Evolutionary conservation across 306 rosid genomes (phyloP).

Genomic region (Cucumis sativus): DNA sequence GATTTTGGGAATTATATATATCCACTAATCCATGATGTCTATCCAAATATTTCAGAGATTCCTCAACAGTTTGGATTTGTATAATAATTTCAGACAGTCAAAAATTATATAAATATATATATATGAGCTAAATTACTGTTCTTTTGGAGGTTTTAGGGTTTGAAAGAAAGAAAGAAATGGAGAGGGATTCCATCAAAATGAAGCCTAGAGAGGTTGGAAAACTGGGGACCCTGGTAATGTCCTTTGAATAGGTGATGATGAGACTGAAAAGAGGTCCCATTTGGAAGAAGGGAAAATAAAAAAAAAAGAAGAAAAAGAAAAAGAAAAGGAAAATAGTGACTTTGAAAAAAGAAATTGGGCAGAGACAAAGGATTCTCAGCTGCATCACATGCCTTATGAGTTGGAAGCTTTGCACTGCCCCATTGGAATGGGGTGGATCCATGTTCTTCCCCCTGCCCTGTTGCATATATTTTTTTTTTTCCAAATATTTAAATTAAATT

Average conservation of each 20-base stretch:
- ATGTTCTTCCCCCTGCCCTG: conserved; percentile 19
- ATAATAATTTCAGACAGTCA: background rate
- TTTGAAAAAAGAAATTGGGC: conserved; percentile 21
- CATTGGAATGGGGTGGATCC: conserved; percentile 52
- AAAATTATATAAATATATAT: background rate
- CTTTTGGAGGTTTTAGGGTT: background rate
- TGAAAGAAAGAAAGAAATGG: background rate
- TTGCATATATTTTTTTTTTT: background rate
- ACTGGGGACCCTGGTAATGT: background rate
- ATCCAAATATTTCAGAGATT: background rate
- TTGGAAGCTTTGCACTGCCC: conserved; percentile 36
- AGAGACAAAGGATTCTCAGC: conserved; percentile 38
- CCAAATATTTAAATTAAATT: background rate
- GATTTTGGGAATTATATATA: background rate
- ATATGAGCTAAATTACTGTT: background rate
- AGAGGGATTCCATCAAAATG: background rate
- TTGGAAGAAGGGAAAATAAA: background rate
- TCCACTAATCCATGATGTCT: background rate
- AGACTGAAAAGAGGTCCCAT: conserved; percentile 27
- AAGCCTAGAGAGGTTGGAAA: conserved; percentile 1
- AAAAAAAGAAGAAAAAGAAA: background rate
- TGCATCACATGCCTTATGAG: conserved; percentile 48
- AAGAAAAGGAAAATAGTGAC: background rate
- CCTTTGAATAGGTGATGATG: conserved; percentile 24
- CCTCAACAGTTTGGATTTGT: background rate